Percentiles rank a stretch among this genome's conserved stretches.
Conservation (phyloP, 1,139 yeast species). For the Candida gigantensis region DNA sequence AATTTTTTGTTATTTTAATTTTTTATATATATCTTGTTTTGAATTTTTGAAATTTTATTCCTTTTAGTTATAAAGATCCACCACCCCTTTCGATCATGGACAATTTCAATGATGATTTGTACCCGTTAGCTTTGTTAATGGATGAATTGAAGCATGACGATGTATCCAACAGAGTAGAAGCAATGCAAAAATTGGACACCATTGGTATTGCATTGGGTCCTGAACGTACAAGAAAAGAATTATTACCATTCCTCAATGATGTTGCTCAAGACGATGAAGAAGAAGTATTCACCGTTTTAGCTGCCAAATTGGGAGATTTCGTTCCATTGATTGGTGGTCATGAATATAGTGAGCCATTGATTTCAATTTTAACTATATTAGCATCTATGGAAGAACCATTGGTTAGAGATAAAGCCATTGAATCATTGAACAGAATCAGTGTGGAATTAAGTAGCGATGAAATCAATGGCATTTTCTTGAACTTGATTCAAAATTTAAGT, state of each 20-base stretch:
- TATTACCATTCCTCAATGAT: conserved; percentile 81
- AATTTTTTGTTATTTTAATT: neutral
- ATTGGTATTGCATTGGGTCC: conserved; percentile 96
- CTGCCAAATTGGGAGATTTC: conserved; percentile 85
- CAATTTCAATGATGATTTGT: conserved; percentile 62
- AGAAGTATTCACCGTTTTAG: conserved; percentile 92
- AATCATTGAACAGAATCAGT: conserved; percentile 74
- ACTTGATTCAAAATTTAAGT: conserved; percentile 74
- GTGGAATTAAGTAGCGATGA: conserved; percentile 66
- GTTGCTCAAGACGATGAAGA: conserved; percentile 99
- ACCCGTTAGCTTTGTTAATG: conserved; percentile 93
- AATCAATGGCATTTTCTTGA: conserved; percentile 66
- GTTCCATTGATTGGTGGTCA: conserved; percentile 87
- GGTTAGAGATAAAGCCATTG: conserved; percentile 93
- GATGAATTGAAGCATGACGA: conserved; percentile 96
- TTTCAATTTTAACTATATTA: conserved; percentile 84
- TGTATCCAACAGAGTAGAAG: conserved; percentile 88
- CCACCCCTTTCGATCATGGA: conserved; percentile 29
- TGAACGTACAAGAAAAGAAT: conserved; percentile 84
- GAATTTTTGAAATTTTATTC: no score
- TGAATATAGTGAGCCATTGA: conserved; percentile 69
- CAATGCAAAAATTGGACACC: conserved; percentile 92
- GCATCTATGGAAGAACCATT: conserved; percentile 98
- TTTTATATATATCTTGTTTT: no score
- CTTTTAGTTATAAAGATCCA: no score